Evolutionary conservation across 306 rosid species (phyloP), one percentile per base, ranked within the genome.

Genomic region (Lupinus albus): DNA sequence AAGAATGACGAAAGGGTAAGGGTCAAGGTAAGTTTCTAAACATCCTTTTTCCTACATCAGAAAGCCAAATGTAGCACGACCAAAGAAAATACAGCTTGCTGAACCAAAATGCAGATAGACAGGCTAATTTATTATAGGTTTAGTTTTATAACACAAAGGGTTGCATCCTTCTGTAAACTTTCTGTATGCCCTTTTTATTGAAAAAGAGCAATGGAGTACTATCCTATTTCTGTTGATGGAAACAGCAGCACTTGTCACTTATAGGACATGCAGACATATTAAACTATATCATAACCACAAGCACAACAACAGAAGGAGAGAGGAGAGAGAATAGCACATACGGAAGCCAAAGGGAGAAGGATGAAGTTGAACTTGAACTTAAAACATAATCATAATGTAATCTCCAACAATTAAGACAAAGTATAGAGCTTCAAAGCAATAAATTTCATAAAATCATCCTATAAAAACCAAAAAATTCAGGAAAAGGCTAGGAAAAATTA

Each of bases 391-490:
- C 12, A 18, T 21, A 48, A 39, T 21, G 61, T 10, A 63, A 30
- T 55, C 64, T 57, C 60, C 45, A 56, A 64, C 16, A 48, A 68
- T 55, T 42, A 62, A 66, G 25, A 68, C 59, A 56, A 42, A 2
- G 30, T 28, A 9, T 67, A 16, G 61, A 66, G 70, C 55, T 74
- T 17, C 36, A 74, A 32, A 60, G 7, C 54, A 60, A 66, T 11
- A 65, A 11, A 74, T 67, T 70, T 60, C 28, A 61, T 41, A 74
- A 65, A 36, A 78, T 42, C 47, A 15, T 54, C n/a, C 51, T 45
- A 32, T n/a, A 76, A 67, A 56, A 30, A 78, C 42, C 35, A 42
- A 71, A 61, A 55, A 79, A 80, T 74, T 69, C 63, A 51, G 66
- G 62, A 60, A 46, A 35, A 75, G 47, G 64, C 33, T 36, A 72